Evolutionary conservation across 2,329 filamentous ascomycete genomes (phyloP), one percentile per base, ranked within the genome.

Genomic region (Hypoxylon sp.): DNA sequence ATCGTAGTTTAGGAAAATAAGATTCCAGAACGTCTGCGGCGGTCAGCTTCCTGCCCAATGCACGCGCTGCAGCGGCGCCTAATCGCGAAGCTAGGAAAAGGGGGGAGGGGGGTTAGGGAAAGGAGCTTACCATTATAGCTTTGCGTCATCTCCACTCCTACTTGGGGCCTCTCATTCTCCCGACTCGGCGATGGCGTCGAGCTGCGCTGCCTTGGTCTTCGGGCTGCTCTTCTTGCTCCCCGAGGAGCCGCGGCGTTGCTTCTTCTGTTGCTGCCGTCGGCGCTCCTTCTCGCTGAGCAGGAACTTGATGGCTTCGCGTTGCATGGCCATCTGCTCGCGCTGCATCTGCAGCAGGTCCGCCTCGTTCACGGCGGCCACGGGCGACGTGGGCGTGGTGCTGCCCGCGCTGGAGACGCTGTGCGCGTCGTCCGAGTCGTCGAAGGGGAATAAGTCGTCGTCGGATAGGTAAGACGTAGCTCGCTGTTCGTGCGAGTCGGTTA

Each of bases 371-470:
- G 79, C 77, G 61, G 80, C 73, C 64, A 74, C 77, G 51, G 77
- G 80, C 22, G 78, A 81, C 46, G 82, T 78, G 73, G 81, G 82
- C 2, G 77, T 74, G 72, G 79, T 77, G 78, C 80, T 81, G 67
- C 76, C 77, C 69, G 76, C 72, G 72, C 77, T 78, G 46, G 80
- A 82, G 53, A 83, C 77, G 76, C 81, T 84, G 76, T 76, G 79
- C 64, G 77, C 71, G 71, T 86, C 82, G 71, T 86, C 83, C 70
- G 85, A 83, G 68, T 80, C 67, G 70, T 83, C 81, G 74, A 80
- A 78, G 61, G 84, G 81, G 76, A 87, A 84, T 58, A 89, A 83
- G 71, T 89, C 87, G 77, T 89, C 87, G 79, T 90, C 87, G 42
- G 86, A 88, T 67, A 89, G 81, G 76, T 83, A 87, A 0, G 85